A percentile compares a stretch with the other conserved stretches of the same genome.
Evolutionary conservation across 495 filamentous ascomycete genomes (phyloP).

Genomic region (Penicillium parvum): DNA sequence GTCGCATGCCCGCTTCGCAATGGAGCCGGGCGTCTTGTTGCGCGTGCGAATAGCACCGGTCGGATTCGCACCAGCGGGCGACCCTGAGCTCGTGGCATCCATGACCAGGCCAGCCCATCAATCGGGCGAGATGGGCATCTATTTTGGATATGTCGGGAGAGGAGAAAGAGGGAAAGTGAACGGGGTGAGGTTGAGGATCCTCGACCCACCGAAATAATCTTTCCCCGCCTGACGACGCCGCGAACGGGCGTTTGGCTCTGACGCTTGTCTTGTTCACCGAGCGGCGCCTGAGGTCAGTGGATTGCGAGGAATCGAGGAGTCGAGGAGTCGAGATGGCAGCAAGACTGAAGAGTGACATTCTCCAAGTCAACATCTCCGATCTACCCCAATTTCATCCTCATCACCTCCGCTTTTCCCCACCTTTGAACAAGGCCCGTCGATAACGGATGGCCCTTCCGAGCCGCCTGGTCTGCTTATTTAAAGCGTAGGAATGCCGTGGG

Average conservation of each 20-base stretch:
- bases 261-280: no score
- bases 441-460: slow-evolving; percentile 15
- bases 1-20: slow-evolving; percentile 38
- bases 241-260: no score
- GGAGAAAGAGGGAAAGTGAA: background rate
- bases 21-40: slow-evolving; percentile 21
- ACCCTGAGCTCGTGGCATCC: slow-evolving; percentile 20
- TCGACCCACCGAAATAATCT: no score
- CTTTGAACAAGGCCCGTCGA: background rate
- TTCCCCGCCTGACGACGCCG: no score
- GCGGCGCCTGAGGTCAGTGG: no score
- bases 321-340: no score
- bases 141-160: no score
- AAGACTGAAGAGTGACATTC: no score
- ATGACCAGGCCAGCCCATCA: slow-evolving; percentile 18
- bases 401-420: background rate
- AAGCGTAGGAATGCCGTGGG: background rate
- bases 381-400: background rate
- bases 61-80: slow-evolving; percentile 9
- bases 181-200: slow-evolving; percentile 11
- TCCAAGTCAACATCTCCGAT: slow-evolving; percentile 1
- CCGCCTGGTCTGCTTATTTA: background rate
- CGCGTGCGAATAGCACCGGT: slow-evolving; percentile 29
- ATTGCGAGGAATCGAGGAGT: no score
- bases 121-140: no score